Evolutionary conservation across 352 stramenopile genomes (phyloP).

Genomic region (Saprolegnia parasitica): DNA sequence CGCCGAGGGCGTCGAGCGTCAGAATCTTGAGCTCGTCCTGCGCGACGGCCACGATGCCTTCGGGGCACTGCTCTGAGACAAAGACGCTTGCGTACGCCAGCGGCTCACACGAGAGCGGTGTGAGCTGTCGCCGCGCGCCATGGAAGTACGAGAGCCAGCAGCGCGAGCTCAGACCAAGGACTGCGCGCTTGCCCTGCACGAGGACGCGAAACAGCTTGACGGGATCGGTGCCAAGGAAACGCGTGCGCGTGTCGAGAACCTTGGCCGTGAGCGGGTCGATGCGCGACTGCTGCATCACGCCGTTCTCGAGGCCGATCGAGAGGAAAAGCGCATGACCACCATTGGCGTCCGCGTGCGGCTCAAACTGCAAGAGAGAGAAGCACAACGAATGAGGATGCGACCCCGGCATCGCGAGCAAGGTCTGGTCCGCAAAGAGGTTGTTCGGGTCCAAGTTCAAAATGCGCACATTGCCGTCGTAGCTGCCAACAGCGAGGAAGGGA

Average conservation of each 20-base stretch:
- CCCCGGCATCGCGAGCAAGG: conserved; percentile 61
- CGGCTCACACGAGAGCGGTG: conserved; percentile 93
- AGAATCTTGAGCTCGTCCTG: conserved; percentile 97
- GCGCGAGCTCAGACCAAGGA: conserved; percentile 71
- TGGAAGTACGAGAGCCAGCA: conserved; percentile 96
- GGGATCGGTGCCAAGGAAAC: conserved; percentile 91
- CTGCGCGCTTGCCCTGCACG: conserved; percentile 83
- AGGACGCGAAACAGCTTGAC: conserved; percentile 94
- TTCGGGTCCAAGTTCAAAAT: conserved; percentile 95
- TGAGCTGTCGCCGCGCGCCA: conserved; percentile 87
- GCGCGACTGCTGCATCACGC: conserved; percentile 89
- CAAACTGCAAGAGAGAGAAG: conserved; percentile 71
- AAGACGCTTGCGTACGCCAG: conserved; percentile 95
- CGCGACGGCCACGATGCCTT: conserved; percentile 95
- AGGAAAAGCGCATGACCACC: conserved; percentile 59
- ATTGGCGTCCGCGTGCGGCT: conserved; percentile 41
- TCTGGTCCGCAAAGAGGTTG: conserved; percentile 84
- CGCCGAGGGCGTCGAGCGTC: conserved; percentile 91
- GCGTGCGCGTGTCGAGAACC: conserved; percentile 83
- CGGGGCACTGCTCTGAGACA: conserved; percentile 92
- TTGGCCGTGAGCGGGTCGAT: conserved; percentile 86
- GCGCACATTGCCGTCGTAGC: conserved; percentile 86
- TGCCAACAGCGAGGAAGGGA: conserved; percentile 95
- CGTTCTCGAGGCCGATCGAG: conserved; percentile 92
- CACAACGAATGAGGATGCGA: conserved; percentile 82